A percentile compares a stretch with the other conserved stretches of the same genome.
Evolutionary conservation across 2,329 filamentous ascomycete genomes (phyloP).

Genomic region (Diaporthe vexans): DNA sequence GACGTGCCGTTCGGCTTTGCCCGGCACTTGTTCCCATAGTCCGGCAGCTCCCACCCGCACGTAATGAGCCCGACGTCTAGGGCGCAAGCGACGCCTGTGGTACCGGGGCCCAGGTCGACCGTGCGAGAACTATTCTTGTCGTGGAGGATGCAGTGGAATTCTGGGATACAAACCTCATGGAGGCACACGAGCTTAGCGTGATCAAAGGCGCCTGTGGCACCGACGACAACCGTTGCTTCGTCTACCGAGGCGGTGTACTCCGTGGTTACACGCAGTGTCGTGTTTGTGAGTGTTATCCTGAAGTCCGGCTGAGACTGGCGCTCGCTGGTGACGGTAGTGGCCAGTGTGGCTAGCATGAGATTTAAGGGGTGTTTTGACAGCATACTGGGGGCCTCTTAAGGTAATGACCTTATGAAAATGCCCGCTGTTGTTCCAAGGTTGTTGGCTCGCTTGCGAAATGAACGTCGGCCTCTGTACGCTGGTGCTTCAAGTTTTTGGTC

Average conservation of each 20-base stretch:
- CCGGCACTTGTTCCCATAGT: no score
- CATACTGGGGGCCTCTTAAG: not conserved
- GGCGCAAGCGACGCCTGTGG: no score
- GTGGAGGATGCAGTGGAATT: constrained; percentile 17
- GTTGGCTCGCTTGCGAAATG: no score
- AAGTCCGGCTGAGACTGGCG: not conserved
- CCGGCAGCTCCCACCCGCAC: no score
- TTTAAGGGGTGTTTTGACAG: not conserved
- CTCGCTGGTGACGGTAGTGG: not conserved
- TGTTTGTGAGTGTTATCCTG: not conserved
- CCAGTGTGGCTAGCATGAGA: not conserved
- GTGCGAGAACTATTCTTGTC: not conserved
- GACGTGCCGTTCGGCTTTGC: no score
- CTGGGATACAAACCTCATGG: constrained; percentile 2
- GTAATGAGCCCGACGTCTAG: no score
- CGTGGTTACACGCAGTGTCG: not conserved
- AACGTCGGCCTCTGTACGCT: no score
- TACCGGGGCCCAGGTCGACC: not conserved
- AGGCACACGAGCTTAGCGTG: not conserved
- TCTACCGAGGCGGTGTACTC: not conserved
- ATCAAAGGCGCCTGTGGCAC: not conserved
- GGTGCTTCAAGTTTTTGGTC: no score
- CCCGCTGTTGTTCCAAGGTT: not conserved
- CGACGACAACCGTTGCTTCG: not conserved
- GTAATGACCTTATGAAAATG: no score